A percentile compares a stretch with the other conserved stretches of the same genome.
phyloP scores from a whole-genome alignment of 441 rosid species.

The Eutrema salsugineum region DNA sequence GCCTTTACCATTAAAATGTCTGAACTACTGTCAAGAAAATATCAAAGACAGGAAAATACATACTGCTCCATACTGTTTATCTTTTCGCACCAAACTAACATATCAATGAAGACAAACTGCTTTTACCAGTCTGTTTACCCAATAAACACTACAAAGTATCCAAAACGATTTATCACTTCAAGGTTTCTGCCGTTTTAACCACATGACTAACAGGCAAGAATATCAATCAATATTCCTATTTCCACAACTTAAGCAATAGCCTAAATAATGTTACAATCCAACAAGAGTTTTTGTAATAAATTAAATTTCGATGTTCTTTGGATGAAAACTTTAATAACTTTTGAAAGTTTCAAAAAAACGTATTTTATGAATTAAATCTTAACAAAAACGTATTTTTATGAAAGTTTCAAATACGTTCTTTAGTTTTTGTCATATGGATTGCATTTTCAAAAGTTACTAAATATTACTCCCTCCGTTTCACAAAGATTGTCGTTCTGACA shows the following conservation, averaged over 20 bases:
- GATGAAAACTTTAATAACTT: too few species aligned
- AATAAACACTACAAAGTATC: not conserved
- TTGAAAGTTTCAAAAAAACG: too few species aligned
- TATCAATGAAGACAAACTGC: conserved; percentile 10
- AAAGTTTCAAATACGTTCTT: too few species aligned
- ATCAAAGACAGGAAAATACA: not conserved
- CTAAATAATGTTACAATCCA: conserved; percentile 18
- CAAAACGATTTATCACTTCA: conserved; percentile 13
- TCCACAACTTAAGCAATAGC: not conserved
- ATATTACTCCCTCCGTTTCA: too few species aligned
- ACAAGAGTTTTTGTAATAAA: too few species aligned
- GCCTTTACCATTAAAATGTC: not conserved
- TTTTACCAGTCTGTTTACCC: conserved; percentile 1
- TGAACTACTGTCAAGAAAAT: not conserved
- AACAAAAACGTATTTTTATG: too few species aligned
- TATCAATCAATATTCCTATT: not conserved
- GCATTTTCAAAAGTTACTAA: too few species aligned
- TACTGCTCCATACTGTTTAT: not conserved
- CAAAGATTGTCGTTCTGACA: too few species aligned
- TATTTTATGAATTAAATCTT: too few species aligned
- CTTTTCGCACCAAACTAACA: not conserved
- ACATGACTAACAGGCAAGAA: not conserved
- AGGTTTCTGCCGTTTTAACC: conserved; percentile 14
- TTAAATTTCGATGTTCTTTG: too few species aligned
- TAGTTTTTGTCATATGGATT: too few species aligned